Conservation (phyloP, 2,329 filamentous ascomycete genomes). For the Cadophora sp. region DNA sequence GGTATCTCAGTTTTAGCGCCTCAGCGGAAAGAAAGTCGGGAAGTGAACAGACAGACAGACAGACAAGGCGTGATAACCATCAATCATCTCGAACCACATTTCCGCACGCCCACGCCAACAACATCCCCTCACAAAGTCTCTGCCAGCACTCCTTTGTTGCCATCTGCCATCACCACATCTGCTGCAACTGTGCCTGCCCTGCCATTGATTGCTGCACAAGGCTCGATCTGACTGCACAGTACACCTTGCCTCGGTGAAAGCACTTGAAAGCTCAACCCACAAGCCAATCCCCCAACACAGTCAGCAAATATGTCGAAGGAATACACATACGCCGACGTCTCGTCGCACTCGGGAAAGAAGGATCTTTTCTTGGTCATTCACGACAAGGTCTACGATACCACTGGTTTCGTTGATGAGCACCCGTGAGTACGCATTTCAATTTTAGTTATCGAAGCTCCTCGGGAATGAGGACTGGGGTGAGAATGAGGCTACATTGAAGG, state of each 20-base stretch:
- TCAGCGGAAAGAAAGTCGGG: slow-evolving; percentile 20
- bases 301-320: slow-evolving; percentile 57
- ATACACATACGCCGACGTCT: slow-evolving; percentile 81
- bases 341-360: slow-evolving; percentile 90
- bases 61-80: background rate
- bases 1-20: slow-evolving; percentile 10
- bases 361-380: slow-evolving; percentile 91
- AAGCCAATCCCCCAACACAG: slow-evolving; percentile 6
- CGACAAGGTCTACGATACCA: slow-evolving; percentile 93
- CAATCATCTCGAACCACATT: slow-evolving; percentile 1
- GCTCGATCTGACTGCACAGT: background rate
- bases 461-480: background rate
- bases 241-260: background rate
- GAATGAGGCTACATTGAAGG: background rate
- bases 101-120: slow-evolving; percentile 1
- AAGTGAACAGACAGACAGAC: slow-evolving; percentile 1
- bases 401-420: slow-evolving; percentile 95
- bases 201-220: background rate
- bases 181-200: background rate
- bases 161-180: background rate
- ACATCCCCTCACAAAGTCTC: background rate
- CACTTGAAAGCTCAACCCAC: background rate
- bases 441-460: slow-evolving; percentile 5
- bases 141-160: slow-evolving; percentile 8
- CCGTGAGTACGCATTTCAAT: slow-evolving; percentile 63